These are phyloP conservation scores for Venustampulla echinocandica DNA, from an alignment of 495 filamentous ascomycete genomes.

Conservation along the genomic window DNA sequence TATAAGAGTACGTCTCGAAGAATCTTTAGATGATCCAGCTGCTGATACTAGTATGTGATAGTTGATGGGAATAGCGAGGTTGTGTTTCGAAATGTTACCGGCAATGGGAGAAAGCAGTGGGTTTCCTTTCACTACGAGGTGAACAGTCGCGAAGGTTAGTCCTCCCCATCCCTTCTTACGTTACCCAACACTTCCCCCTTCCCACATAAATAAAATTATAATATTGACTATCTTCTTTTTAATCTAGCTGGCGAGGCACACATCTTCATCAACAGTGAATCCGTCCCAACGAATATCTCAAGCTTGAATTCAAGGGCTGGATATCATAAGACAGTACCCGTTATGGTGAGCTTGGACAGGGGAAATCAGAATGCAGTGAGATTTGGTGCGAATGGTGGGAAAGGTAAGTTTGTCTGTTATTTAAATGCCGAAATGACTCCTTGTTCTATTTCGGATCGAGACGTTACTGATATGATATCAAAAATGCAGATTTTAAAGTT, in stretches of 20 bases:
- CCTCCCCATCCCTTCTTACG: neutral
- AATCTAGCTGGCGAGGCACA: conserved; percentile 32
- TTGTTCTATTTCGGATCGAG: neutral
- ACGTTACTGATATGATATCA: conserved; percentile 4
- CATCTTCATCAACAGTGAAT: conserved; percentile 31
- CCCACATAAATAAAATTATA: neutral
- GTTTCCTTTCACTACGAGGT: conserved; percentile 34
- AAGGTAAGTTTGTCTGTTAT: conserved; percentile 17
- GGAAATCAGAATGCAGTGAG: conserved; percentile 32
- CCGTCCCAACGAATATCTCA: conserved; percentile 29
- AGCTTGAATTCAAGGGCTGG: conserved; percentile 33
- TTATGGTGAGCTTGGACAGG: conserved; percentile 27
- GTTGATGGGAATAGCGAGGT: conserved; percentile 22
- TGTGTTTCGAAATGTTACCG: conserved; percentile 34
- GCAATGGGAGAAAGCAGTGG: conserved; percentile 31
- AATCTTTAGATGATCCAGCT: neutral
- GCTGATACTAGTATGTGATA: conserved; percentile 1
- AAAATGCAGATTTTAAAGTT: conserved; percentile 24
- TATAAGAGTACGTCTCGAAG: conserved; percentile 19
- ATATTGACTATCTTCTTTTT: neutral
- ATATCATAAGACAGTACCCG: conserved; percentile 30
- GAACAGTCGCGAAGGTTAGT: conserved; percentile 24
- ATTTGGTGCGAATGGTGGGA: conserved; percentile 28
- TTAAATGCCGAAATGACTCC: neutral
- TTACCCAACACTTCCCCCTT: neutral